Conservation (phyloP, 352 stramenopile genomes). For the Globisporangium camurandrum region DNA sequence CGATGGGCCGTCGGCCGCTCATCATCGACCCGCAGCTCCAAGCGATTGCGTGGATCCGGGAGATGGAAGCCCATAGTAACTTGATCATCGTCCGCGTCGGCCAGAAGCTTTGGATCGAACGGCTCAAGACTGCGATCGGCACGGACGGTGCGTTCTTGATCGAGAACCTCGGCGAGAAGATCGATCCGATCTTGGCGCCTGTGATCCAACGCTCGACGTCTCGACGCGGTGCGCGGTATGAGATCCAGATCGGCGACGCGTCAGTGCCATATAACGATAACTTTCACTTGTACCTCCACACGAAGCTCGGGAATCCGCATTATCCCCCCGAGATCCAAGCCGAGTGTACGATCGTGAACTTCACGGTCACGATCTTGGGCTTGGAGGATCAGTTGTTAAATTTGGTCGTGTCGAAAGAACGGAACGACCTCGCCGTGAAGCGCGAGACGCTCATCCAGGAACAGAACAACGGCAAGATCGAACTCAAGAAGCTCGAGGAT, state of each 20-base stretch:
- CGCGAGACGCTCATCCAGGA: slow-evolving; percentile 90
- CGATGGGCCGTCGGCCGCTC: slow-evolving; percentile 84
- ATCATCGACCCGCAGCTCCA: slow-evolving; percentile 94
- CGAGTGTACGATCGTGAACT: slow-evolving; percentile 94
- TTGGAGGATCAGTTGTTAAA: slow-evolving; percentile 92
- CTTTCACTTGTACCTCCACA: slow-evolving; percentile 92
- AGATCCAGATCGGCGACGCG: slow-evolving; percentile 93
- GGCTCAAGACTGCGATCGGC: slow-evolving; percentile 90
- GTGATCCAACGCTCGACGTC: slow-evolving; percentile 93
- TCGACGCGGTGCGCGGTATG: slow-evolving; percentile 88
- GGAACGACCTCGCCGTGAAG: slow-evolving; percentile 73
- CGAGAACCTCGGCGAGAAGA: slow-evolving; percentile 92
- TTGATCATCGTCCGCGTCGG: slow-evolving; percentile 92
- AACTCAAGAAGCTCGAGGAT: slow-evolving; percentile 94
- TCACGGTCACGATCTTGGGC: slow-evolving; percentile 90
- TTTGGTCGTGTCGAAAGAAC: slow-evolving; percentile 90
- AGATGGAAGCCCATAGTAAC: slow-evolving; percentile 89
- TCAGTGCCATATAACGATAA: slow-evolving; percentile 93
- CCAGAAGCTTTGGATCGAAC: slow-evolving; percentile 92
- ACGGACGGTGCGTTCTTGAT: slow-evolving; percentile 91
- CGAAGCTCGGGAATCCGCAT: slow-evolving; percentile 92
- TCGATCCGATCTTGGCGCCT: slow-evolving; percentile 90
- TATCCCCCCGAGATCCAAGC: slow-evolving; percentile 94
- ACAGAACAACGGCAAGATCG: slow-evolving; percentile 95
- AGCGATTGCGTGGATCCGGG: slow-evolving; percentile 90